Evolutionary conservation across 169 alveolate species (phyloP).

Genomic region (Plasmodium vinckei): DNA sequence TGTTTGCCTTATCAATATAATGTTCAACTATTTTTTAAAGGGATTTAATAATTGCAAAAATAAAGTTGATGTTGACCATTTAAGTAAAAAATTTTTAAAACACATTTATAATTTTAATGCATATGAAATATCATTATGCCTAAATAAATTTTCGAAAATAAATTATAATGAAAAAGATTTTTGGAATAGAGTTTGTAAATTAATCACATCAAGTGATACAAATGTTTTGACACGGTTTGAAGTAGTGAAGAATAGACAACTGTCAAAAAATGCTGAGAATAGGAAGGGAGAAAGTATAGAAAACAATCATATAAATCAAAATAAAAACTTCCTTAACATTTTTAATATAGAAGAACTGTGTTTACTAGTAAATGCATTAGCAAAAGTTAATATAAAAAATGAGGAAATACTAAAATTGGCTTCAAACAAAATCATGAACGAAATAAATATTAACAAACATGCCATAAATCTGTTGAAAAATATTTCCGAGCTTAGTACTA

Average conservation of each 20-base stretch:
- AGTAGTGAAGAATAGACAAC: background rate
- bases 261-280: background rate
- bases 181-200: constrained; percentile 36
- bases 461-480: constrained; percentile 29
- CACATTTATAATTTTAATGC: constrained; percentile 33
- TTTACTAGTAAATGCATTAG: constrained; percentile 42
- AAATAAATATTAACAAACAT: constrained; percentile 20
- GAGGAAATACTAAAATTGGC: constrained; percentile 54
- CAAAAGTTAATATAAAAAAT: constrained; percentile 59
- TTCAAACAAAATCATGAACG: constrained; percentile 17
- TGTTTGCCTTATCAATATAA: background rate
- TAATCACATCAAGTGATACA: constrained; percentile 37
- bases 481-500: background rate
- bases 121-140: constrained; percentile 55
- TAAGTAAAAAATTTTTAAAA: constrained; percentile 37
- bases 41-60: constrained; percentile 40
- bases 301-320: background rate
- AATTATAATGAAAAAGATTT: constrained; percentile 24
- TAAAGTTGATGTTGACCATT: constrained; percentile 40
- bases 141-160: constrained; percentile 54
- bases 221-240: background rate
- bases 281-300: background rate
- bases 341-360: constrained; percentile 66
- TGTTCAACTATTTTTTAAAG: constrained; percentile 65
- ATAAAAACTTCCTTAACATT: background rate